Evolutionary conservation across 2,329 filamentous ascomycete genomes (phyloP).

Genomic region (Stachybotrys chartarum): DNA sequence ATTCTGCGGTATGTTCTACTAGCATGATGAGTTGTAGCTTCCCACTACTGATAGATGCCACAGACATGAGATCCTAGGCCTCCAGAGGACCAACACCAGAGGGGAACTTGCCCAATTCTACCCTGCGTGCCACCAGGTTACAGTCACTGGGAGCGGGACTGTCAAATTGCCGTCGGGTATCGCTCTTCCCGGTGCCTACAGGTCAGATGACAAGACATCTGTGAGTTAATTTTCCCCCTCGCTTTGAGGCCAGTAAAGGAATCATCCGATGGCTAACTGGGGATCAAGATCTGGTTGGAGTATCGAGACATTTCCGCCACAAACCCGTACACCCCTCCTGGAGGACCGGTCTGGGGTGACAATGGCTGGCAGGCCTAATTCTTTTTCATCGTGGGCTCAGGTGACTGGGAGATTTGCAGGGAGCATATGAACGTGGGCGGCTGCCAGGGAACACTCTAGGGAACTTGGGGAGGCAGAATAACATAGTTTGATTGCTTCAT

Average conservation of each 20-base stretch:
- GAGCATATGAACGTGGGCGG: too few relatives aligned
- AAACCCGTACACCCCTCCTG: slow-evolving; percentile 15
- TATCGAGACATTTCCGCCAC: slow-evolving; percentile 12
- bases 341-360: slow-evolving; percentile 10
- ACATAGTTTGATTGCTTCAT: too few relatives aligned
- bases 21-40: not conserved
- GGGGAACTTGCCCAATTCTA: slow-evolving; percentile 40
- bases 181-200: slow-evolving; percentile 13
- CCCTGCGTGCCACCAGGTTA: slow-evolving; percentile 38
- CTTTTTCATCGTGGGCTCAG: not conserved
- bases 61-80: slow-evolving; percentile 39
- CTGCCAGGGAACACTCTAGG: too few relatives aligned
- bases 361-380: slow-evolving; percentile 7
- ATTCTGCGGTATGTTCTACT: slow-evolving; percentile 21
- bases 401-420: not conserved
- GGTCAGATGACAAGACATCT: slow-evolving; percentile 12
- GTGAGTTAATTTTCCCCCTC: not conserved
- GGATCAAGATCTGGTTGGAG: slow-evolving; percentile 12
- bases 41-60: not conserved
- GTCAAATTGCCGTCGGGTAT: slow-evolving; percentile 19
- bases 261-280: not conserved
- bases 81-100: slow-evolving; percentile 28
- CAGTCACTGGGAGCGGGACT: slow-evolving; percentile 29
- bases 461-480: too few relatives aligned
- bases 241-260: too few relatives aligned